Conservation (phyloP, 2,329 filamentous ascomycete species). For the Aureobasidium sp. region DNA sequence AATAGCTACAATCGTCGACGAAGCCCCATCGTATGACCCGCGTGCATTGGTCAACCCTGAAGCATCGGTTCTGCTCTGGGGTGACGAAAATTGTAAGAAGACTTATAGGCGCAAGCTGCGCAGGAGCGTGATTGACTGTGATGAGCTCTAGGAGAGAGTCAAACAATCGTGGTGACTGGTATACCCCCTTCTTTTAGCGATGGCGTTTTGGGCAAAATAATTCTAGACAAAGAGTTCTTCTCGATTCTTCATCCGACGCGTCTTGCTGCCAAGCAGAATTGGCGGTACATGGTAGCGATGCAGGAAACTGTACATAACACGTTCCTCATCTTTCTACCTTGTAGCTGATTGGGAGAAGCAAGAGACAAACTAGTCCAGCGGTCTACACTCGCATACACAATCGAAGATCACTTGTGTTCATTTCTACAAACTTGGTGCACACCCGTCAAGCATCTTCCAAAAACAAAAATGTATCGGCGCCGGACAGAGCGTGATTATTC, state of each 20-base stretch:
- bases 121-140: conserved; percentile 57
- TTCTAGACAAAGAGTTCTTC: neutral
- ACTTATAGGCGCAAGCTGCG: conserved; percentile 75
- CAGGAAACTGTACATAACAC: neutral
- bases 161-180: neutral
- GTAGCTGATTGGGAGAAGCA: too few species aligned
- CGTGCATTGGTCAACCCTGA: conserved; percentile 80
- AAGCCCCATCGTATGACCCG: conserved; percentile 81
- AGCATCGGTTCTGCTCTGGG: conserved; percentile 83
- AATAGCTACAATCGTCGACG: conserved; percentile 76
- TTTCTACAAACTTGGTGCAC: too few species aligned
- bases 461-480: too few species aligned
- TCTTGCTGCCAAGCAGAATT: neutral
- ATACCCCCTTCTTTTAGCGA: conserved; percentile 6
- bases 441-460: too few species aligned
- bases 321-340: neutral
- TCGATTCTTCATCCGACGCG: neutral
- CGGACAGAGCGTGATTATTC: too few species aligned
- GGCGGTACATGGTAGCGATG: neutral
- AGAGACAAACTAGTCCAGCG: too few species aligned
- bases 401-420: too few species aligned
- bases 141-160: neutral
- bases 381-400: too few species aligned
- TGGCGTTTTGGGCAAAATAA: neutral
- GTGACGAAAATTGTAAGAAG: conserved; percentile 68